Conservation (phyloP, 441 rosid genomes). For the Viola pubescens region DNA sequence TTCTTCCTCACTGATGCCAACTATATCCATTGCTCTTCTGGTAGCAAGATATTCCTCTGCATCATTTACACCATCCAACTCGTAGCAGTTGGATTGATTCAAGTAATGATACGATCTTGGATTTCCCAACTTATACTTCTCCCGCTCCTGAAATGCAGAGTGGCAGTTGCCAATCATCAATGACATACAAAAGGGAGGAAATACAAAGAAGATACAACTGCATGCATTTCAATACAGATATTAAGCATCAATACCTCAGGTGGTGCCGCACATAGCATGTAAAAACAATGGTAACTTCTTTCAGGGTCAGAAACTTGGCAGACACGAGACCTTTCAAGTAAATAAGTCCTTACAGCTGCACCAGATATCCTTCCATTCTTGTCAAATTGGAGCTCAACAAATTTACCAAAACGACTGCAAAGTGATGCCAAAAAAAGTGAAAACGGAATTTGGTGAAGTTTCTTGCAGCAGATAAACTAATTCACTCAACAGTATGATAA, state of each 20-base stretch:
- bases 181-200: slow-evolving; percentile 10
- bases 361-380: slow-evolving; percentile 97
- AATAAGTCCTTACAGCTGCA: slow-evolving; percentile 94
- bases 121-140: slow-evolving; percentile 64
- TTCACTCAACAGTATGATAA: slow-evolving; percentile 10
- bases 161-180: slow-evolving; percentile 8
- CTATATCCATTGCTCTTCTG: slow-evolving; percentile 98
- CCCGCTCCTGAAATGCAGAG: slow-evolving; percentile 57
- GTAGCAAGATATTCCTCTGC: slow-evolving; percentile 93
- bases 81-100: slow-evolving; percentile 84
- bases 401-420: slow-evolving; percentile 99
- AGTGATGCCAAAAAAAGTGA: slow-evolving; percentile 21
- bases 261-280: slow-evolving; percentile 96
- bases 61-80: slow-evolving; percentile 85
- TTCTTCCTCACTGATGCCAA: slow-evolving; percentile 93
- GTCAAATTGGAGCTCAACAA: slow-evolving; percentile 98
- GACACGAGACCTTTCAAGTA: slow-evolving; percentile 99
- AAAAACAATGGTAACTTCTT: slow-evolving; percentile 98
- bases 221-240: slow-evolving; percentile 8
- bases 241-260: slow-evolving; percentile 66
- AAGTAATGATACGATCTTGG: slow-evolving; percentile 78
- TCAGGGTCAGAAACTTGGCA: slow-evolving; percentile 99
- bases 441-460: slow-evolving; percentile 9
- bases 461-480: slow-evolving; percentile 3
- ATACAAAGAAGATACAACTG: background rate